phyloP scores from a whole-genome alignment of 345 rosid genomes.

The Turnera subulata region DNA sequence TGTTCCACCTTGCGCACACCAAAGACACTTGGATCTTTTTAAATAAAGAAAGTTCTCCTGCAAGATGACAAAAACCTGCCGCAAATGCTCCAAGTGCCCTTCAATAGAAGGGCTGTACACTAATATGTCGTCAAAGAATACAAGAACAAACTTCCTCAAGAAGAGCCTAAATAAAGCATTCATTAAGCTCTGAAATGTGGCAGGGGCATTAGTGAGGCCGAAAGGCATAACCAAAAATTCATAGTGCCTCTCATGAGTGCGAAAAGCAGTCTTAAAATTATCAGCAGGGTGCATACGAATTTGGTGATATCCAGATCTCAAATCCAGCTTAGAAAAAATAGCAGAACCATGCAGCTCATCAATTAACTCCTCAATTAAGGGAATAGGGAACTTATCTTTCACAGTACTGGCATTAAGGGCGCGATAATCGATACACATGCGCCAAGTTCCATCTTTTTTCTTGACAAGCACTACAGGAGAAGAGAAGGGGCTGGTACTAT shows the following conservation, averaged over 20 bases:
- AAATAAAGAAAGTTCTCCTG: not conserved
- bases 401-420: not conserved
- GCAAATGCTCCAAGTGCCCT: not conserved
- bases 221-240: constrained; percentile 8
- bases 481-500: not conserved
- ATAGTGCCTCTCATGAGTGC: not conserved
- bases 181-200: not conserved
- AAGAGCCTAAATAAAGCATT: not conserved
- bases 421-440: not conserved
- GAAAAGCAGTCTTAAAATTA: not conserved
- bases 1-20: not conserved
- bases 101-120: not conserved
- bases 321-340: not conserved
- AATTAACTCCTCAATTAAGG: not conserved
- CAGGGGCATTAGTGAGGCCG: not conserved
- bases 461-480: not conserved
- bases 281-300: not conserved
- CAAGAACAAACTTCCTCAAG: not conserved
- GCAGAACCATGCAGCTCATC: not conserved
- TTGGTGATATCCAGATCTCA: not conserved
- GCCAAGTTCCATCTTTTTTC: not conserved
- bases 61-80: not conserved
- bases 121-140: constrained; percentile 1
- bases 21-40: not conserved
- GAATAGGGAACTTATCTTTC: not conserved